phyloP scores from a whole-genome alignment of 2,329 filamentous ascomycete genomes.

The Cladosporium sp. region DNA sequence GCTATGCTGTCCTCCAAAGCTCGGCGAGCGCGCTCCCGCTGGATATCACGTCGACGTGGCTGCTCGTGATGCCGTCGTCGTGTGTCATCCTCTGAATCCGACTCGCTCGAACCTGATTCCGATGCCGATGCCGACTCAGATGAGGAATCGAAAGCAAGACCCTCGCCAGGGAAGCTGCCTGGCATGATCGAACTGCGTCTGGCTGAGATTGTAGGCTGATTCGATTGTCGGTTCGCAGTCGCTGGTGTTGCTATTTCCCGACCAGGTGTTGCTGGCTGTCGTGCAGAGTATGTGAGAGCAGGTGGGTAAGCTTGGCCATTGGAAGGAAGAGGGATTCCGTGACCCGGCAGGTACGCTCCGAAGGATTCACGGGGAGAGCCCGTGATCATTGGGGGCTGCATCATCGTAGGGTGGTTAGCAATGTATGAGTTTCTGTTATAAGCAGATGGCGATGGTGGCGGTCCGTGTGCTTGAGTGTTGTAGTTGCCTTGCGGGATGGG shows the following conservation, averaged over 20 bases:
- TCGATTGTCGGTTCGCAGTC: not conserved
- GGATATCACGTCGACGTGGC: slow-evolving; percentile 11
- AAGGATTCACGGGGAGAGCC: not conserved
- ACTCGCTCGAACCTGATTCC: not conserved
- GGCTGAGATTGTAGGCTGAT: slow-evolving; percentile 2
- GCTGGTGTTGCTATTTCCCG: slow-evolving; percentile 10
- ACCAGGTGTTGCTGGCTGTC: slow-evolving; percentile 17
- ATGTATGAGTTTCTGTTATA: slow-evolving; percentile 16
- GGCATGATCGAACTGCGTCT: slow-evolving; percentile 4
- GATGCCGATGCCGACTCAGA: not conserved
- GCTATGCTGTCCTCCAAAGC: slow-evolving; percentile 9
- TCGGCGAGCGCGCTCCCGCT: not conserved
- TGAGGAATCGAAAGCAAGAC: not conserved
- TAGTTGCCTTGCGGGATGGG: slow-evolving; percentile 1
- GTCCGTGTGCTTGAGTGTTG: slow-evolving; percentile 16
- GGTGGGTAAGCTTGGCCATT: slow-evolving; percentile 11
- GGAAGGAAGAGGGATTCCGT: not conserved
- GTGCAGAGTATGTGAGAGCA: slow-evolving; percentile 23
- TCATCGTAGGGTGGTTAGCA: slow-evolving; percentile 1
- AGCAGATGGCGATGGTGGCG: slow-evolving; percentile 25
- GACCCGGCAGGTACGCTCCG: not conserved
- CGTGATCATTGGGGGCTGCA: slow-evolving; percentile 14
- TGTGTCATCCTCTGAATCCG: not conserved
- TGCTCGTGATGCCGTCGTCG: not conserved
- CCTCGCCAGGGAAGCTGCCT: slow-evolving; percentile 8